Evolutionary conservation across 805 yeast genomes (phyloP), one percentile per base, ranked within the genome.

Genomic region (Jamesozyma piceae): DNA sequence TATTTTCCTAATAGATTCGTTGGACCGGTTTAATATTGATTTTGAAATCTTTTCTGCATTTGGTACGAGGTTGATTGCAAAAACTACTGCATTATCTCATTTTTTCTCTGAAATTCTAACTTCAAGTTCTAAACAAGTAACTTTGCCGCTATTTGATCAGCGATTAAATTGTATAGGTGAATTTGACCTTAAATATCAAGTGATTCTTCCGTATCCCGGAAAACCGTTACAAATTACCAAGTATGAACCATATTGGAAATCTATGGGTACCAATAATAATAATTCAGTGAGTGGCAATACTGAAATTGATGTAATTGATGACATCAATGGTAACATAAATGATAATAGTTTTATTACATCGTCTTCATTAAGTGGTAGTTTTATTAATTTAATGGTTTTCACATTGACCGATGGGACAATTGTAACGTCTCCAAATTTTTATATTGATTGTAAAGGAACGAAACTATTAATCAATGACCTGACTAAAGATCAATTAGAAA

Each of bases 21-120:
- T 88, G 43, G 79, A 83, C 14, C 75, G 80, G 20, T 86, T 88
- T 55, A 68, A 78, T 24, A 74, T 89, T 41, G 95, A 86, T 55
- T 82, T 89, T 57, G 97, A 92, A 60, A 74, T 92, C 11, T 89
- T 82, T 62, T 97, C 98, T 1, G 84, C 90, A 6, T 92, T 87
- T 65, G 98, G 98, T 20, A 88, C 97, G 0, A 75, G 95, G 48
- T 67, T 90, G 43, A 80, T 90, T 41, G 96, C 96, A 3, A 90
- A 89, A 55, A 75, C 97, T 0, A 78, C 94, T 0, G 86, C 92
- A 2, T 68, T 88, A 41, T 47, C 65, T 3, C 72, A 88, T 0
- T 70, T 81, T 47, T 69, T 60, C 27, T 45, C 58, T 15, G 20
- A 19, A 5, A 71, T 70, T 39, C 59, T 66, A 31, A 68, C 69